Percentiles rank a stretch among this genome's conserved stretches.
Evolutionary conservation across 306 rosid species (phyloP).

Genomic region (Vicia villosa): DNA sequence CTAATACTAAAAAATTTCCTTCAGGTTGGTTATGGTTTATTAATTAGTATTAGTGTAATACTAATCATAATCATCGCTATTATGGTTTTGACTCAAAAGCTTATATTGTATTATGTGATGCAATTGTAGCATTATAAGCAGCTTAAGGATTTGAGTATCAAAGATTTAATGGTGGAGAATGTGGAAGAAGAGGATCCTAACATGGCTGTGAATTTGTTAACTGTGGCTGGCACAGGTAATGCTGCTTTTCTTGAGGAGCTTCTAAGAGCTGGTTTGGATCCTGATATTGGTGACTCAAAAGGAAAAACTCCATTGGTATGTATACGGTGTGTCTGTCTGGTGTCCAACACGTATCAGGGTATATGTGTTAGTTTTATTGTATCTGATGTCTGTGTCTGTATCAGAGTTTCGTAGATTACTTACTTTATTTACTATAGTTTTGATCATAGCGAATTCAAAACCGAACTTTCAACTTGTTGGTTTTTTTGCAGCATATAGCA

Average conservation of each 20-base stretch:
- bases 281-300: constrained; percentile 67
- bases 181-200: constrained; percentile 62
- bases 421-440: neutral
- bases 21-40: constrained; percentile 48
- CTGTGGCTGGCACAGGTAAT: constrained; percentile 63
- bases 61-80: constrained; percentile 7
- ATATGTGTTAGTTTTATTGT: too few relatives aligned
- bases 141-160: constrained; percentile 53
- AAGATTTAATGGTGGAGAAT: constrained; percentile 47
- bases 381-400: neutral
- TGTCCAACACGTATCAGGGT: neutral
- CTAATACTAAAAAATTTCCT: constrained; percentile 67
- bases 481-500: constrained; percentile 65
- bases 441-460: too few relatives aligned
- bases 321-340: constrained; percentile 13
- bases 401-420: neutral
- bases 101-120: neutral
- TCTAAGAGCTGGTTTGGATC: constrained; percentile 77
- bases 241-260: constrained; percentile 81
- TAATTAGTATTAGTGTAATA: neutral
- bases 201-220: constrained; percentile 54
- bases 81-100: neutral
- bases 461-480: neutral
- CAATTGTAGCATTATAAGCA: constrained; percentile 70
- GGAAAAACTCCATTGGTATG: constrained; percentile 85